Evolutionary conservation across 2,329 filamentous ascomycete genomes (phyloP), one percentile per base, ranked within the genome.

Genomic region (Fusarium sulawesiense): DNA sequence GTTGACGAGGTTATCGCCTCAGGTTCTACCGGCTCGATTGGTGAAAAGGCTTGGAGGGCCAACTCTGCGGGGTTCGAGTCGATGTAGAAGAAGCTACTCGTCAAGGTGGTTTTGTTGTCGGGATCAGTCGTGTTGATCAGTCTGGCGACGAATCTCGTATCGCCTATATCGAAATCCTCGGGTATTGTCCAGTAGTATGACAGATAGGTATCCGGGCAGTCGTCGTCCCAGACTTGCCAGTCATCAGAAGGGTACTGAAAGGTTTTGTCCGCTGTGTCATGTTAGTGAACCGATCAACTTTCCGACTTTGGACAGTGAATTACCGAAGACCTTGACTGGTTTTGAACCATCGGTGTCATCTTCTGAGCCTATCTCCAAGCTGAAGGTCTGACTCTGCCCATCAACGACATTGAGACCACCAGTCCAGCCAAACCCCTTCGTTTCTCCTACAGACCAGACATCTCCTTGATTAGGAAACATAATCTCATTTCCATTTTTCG

Each of bases 41-140:
- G 12, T 18, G 20, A 23, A 30, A 14, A 16, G 13, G 10, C 18
- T 14, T 27, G 23, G 10, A 27, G 34, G 4, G 48, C 37, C 6
- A 27, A 7, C 11, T 42, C 30, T 20, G n/a, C 30, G 1, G 32
- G 18, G 4, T 56, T 29, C 0, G 30, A 41, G 54, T 56, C 45
- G 40, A 62, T 62, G 13, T 62, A 62, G 30, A 62, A 62, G 18
- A 62, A 21, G 20, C 7, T 55, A 4, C 60, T 62, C 1, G 14
- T 37, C 42, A 18, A 14, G 6, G 27, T 61, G 12, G 14, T 40
- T 7, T 32, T 9, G 2, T 62, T 40, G 4, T 60, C 50, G 2
- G 56, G 40, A 5, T 62, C 41, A 7, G 56, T 41, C 1, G 59
- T 44, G 3, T 62, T 51, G 14, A 55, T 37, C 0, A 55, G 30